Conservation (phyloP, 208 protist species). For the Leptomonas pyrrhocoris region DNA sequence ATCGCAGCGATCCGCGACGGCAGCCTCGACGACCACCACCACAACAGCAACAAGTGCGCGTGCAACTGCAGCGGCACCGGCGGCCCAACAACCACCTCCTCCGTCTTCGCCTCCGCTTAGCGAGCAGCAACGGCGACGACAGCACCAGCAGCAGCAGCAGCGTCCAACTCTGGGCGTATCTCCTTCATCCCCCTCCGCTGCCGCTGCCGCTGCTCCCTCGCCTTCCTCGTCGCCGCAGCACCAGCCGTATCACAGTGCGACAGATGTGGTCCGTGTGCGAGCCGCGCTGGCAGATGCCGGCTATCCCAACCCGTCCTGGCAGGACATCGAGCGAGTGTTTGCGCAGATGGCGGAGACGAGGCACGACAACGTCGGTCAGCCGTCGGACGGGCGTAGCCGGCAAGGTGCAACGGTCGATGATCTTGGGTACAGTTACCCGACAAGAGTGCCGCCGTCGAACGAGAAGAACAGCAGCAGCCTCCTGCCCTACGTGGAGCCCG, state of each 20-base stretch:
- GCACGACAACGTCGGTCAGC: not conserved
- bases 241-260: slow-evolving; percentile 21
- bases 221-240: not conserved
- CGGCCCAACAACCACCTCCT: not conserved
- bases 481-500: slow-evolving; percentile 45
- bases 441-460: not conserved
- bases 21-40: not conserved
- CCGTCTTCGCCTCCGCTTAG: not conserved
- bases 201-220: not conserved
- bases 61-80: not conserved
- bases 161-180: too few species aligned
- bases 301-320: slow-evolving; percentile 57
- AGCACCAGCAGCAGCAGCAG: not conserved
- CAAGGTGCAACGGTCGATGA: not conserved
- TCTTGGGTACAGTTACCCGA: slow-evolving; percentile 1
- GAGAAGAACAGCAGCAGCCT: slow-evolving; percentile 2
- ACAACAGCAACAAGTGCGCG: not conserved
- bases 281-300: slow-evolving; percentile 48
- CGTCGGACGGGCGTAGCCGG: not conserved
- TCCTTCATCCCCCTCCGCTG: too few species aligned
- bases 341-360: slow-evolving; percentile 31
- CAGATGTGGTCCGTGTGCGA: slow-evolving; percentile 45
- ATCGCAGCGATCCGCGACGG: not conserved
- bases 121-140: not conserved
- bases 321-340: slow-evolving; percentile 67